Base-by-base conservation (phyloP, 2,329 filamentous ascomycete genomes). In the Phialocephala subalpina region DNA sequence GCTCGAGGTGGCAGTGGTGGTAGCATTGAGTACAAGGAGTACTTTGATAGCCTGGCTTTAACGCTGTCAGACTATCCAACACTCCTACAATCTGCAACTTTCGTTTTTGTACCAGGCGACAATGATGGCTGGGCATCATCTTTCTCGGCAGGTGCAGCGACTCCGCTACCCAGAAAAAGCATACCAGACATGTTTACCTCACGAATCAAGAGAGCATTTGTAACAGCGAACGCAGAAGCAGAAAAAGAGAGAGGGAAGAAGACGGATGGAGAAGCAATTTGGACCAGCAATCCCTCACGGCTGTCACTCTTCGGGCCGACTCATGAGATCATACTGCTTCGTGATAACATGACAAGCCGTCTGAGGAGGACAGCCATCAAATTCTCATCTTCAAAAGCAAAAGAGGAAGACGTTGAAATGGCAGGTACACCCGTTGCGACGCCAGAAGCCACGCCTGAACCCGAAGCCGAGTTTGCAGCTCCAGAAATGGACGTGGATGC, bases 41-140 rank as follows among this genome's bases (percentile, higher is more conserved):
- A 92, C 77, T 97, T 98, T 77, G 94, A 99, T 79, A 88, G 90
- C 9, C 86, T 99, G 14, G 95, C 96, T 2, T 89, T 90, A 1
- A 86, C 93, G 0, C 84, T 99, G 6, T 85, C 92, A 8, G 94
- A 98, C 71, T 98, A 93, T 75, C 93, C 93, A 2, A 84, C 86
- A 0, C 85, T 99, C 16, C 85, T 98, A 52, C 90, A 91, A 64
- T 86, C 87, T 29, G 90, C 92, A 5, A 95, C 92, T 0, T 97
- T 98, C 77, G 83, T 97, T 36, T 97, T 99, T 75, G 92, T 98
- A 0, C 96, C 96, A 0, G 96, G 96, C 35, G 95, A 98, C 79
- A 97, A 97, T 77, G 96, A 99, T 77, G 94, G 93, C n/a, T 99
- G 96, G 96, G 88, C 91, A 5, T 97, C 93, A 0, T 87, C 94